Percentiles rank a stretch among this genome's conserved stretches.
phyloP scores from a whole-genome alignment of 768 basidiomycete genomes.

The Nidularia pulvinata region DNA sequence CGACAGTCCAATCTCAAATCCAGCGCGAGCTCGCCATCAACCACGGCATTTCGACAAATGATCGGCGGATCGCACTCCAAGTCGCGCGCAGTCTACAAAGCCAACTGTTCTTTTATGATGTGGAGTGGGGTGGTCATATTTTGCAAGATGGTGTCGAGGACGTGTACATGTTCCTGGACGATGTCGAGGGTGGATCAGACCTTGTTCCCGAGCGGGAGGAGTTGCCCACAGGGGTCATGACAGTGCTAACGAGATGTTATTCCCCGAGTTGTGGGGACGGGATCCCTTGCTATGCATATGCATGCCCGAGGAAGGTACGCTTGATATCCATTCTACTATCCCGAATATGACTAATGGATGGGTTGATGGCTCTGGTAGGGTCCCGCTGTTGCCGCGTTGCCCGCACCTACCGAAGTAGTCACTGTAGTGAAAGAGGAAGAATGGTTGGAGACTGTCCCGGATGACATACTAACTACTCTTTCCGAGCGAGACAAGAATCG shows the following conservation, averaged over 20 bases:
- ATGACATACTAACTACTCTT: slow-evolving; percentile 41
- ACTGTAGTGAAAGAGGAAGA: slow-evolving; percentile 30
- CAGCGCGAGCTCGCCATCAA: slow-evolving; percentile 80
- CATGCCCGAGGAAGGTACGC: slow-evolving; percentile 73
- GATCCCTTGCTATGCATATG: slow-evolving; percentile 76
- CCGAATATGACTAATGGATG: background rate
- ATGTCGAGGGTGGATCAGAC: slow-evolving; percentile 66
- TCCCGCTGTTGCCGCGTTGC: slow-evolving; percentile 22
- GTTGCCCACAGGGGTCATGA: slow-evolving; percentile 88
- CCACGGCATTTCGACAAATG: slow-evolving; percentile 72
- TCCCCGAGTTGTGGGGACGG: slow-evolving; percentile 85
- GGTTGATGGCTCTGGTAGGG: slow-evolving; percentile 17
- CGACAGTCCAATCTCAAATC: slow-evolving; percentile 85
- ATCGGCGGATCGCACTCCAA: slow-evolving; percentile 82
- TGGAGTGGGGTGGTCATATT: slow-evolving; percentile 88
- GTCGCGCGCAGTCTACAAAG: slow-evolving; percentile 90
- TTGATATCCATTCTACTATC: background rate
- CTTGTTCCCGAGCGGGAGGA: slow-evolving; percentile 60
- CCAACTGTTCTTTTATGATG: slow-evolving; percentile 96
- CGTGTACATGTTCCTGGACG: slow-evolving; percentile 92
- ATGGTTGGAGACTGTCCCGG: slow-evolving; percentile 47
- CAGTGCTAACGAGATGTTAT: slow-evolving; percentile 90
- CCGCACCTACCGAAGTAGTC: slow-evolving; percentile 24
- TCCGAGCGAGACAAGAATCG: slow-evolving; percentile 79
- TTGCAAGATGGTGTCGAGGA: slow-evolving; percentile 90